Conservation (phyloP, 345 rosid species). For the Ricinus communis region DNA sequence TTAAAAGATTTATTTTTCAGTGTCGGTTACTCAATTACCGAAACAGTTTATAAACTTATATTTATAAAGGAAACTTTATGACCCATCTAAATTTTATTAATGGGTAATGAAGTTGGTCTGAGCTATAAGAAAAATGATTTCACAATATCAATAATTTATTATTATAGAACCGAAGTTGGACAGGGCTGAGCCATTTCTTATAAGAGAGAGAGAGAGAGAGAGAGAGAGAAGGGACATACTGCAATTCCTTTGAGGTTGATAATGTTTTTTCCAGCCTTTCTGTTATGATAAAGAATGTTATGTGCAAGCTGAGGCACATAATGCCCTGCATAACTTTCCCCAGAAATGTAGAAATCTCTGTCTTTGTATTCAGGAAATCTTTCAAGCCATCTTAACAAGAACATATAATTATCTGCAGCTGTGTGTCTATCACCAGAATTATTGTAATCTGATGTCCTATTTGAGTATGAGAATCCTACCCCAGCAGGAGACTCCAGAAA, state of each 20-base stretch:
- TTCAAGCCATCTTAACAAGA: conserved; percentile 74
- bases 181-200: no score
- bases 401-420: conserved; percentile 61
- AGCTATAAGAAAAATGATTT: no score
- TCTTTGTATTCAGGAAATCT: conserved; percentile 78
- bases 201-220: no score
- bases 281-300: conserved; percentile 52
- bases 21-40: no score
- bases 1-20: no score
- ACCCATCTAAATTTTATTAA: no score
- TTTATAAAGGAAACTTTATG: no score
- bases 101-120: no score
- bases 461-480: conserved; percentile 86
- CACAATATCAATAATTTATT: no score
- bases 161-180: no score
- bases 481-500: conserved; percentile 91
- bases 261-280: conserved; percentile 36
- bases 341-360: conserved; percentile 71
- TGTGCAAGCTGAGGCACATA: conserved; percentile 83
- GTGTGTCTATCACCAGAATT: conserved; percentile 59
- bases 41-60: no score
- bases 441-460: conserved; percentile 51
- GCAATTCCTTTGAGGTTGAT: conserved; percentile 82
- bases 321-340: conserved; percentile 92
- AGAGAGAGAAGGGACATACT: conserved; percentile 26